Conservation (phyloP, 345 rosid genomes). For the Moricandia arvensis region DNA sequence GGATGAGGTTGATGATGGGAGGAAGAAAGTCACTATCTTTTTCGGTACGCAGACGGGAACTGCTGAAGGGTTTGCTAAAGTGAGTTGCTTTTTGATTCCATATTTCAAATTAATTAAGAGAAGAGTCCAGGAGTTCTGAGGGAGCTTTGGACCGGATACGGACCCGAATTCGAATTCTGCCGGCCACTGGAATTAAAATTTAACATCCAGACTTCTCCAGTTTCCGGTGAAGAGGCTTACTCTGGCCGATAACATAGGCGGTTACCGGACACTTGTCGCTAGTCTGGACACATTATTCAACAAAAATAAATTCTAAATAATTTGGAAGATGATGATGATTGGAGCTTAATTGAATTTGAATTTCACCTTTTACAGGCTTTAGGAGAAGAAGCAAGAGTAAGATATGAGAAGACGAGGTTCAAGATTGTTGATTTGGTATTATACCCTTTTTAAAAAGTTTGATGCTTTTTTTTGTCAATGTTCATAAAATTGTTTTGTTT, state of each 20-base stretch:
- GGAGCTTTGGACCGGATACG: no score
- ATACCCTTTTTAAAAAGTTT: background rate
- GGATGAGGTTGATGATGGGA: slow-evolving; percentile 68
- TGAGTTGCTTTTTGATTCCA: slow-evolving; percentile 35
- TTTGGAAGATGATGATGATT: background rate
- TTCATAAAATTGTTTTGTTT: no score
- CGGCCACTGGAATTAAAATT: no score
- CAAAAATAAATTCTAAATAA: no score
- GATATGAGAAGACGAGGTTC: slow-evolving; percentile 78
- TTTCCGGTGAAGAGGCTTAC: no score
- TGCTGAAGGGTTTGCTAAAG: slow-evolving; percentile 98
- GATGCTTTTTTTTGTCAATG: background rate
- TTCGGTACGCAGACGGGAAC: slow-evolving; percentile 97
- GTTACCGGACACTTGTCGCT: no score
- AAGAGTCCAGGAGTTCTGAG: no score
- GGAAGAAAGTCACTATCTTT: slow-evolving; percentile 71
- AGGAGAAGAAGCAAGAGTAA: slow-evolving; percentile 80
- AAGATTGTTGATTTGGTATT: slow-evolving; percentile 84
- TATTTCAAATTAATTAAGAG: background rate
- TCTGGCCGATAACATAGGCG: no score
- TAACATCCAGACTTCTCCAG: no score
- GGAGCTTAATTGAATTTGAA: background rate
- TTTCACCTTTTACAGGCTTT: slow-evolving; percentile 42
- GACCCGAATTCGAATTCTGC: no score
- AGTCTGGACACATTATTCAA: no score